A percentile compares a stretch with the other conserved stretches of the same genome.
Evolutionary conservation across 2,329 filamentous ascomycete species (phyloP).

Genomic region (Aschersonia sp.): DNA sequence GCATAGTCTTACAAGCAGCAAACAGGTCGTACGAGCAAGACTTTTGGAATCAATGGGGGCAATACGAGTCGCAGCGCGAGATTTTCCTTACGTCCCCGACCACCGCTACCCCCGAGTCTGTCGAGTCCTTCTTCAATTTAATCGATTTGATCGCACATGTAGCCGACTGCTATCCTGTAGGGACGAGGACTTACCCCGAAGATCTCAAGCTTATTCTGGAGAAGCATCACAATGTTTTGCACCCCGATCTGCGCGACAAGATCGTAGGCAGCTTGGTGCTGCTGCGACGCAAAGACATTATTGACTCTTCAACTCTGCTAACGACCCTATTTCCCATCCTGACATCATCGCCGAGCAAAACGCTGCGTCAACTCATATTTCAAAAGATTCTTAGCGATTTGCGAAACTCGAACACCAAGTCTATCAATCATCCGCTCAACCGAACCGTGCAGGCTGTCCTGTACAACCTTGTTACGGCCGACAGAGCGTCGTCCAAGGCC

Average conservation of each 20-base stretch:
- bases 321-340: conserved; percentile 92
- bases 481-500: conserved; percentile 71
- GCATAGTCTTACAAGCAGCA: conserved; percentile 4
- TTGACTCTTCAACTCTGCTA: conserved; percentile 71
- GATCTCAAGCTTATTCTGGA: conserved; percentile 72
- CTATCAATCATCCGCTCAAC: conserved; percentile 86
- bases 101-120: conserved; percentile 60
- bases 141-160: conserved; percentile 91
- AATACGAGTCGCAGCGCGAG: conserved; percentile 82
- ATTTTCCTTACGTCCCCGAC: conserved; percentile 79
- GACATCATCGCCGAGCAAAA: conserved; percentile 83
- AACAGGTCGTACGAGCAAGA: conserved; percentile 75
- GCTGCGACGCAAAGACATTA: conserved; percentile 77
- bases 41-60: conserved; percentile 74
- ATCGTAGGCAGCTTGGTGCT: conserved; percentile 82
- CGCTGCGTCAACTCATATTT: conserved; percentile 69
- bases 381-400: conserved; percentile 85
- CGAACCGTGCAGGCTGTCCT: conserved; percentile 85
- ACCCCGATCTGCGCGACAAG: conserved; percentile 82
- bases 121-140: conserved; percentile 77
- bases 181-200: conserved; percentile 62
- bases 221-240: conserved; percentile 68
- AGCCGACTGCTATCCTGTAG: conserved; percentile 79
- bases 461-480: conserved; percentile 79
- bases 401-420: conserved; percentile 72